phyloP scores from a whole-genome alignment of 2,329 filamentous ascomycete genomes.

The Ascochyta pisi region DNA sequence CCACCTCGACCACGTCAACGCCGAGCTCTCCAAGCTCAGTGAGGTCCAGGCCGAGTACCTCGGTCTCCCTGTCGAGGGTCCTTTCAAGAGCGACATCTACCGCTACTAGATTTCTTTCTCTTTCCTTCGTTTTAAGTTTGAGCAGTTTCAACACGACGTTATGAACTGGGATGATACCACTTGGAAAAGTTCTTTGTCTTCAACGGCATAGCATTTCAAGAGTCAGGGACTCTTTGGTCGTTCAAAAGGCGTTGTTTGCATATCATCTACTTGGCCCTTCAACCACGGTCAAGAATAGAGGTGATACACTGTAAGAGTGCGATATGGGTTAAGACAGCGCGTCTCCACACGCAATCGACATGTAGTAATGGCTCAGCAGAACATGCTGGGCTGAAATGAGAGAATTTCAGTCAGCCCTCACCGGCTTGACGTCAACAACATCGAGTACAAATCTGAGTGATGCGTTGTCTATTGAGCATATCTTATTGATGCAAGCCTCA shows the following conservation, averaged over 20 bases:
- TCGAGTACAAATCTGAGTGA: background rate
- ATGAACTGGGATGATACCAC: conserved; percentile 65
- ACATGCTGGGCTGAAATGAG: conserved; percentile 22
- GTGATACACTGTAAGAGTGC: conserved; percentile 43
- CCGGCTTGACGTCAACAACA: conserved; percentile 11
- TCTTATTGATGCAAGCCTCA: conserved; percentile 10
- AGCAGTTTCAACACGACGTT: conserved; percentile 63
- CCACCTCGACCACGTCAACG: conserved; percentile 92
- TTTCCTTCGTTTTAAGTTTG: conserved; percentile 26
- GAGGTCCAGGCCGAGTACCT: conserved; percentile 93
- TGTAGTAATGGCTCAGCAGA: conserved; percentile 28
- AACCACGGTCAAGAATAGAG: conserved; percentile 44
- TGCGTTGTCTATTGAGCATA: background rate
- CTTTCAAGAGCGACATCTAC: conserved; percentile 95
- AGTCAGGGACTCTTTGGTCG: conserved; percentile 40
- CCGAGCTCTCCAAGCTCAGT: conserved; percentile 87
- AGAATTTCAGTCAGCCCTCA: conserved; percentile 16
- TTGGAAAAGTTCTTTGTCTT: conserved; percentile 63
- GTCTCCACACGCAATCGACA: conserved; percentile 28
- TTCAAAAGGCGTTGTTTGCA: conserved; percentile 49
- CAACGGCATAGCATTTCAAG: conserved; percentile 63
- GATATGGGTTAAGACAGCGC: conserved; percentile 24
- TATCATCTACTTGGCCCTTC: conserved; percentile 48
- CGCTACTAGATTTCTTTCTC: conserved; percentile 50
- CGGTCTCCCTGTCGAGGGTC: conserved; percentile 81